Evolutionary conservation across 805 yeast genomes (phyloP).

Genomic region (Pichia rugopelliculosa): DNA sequence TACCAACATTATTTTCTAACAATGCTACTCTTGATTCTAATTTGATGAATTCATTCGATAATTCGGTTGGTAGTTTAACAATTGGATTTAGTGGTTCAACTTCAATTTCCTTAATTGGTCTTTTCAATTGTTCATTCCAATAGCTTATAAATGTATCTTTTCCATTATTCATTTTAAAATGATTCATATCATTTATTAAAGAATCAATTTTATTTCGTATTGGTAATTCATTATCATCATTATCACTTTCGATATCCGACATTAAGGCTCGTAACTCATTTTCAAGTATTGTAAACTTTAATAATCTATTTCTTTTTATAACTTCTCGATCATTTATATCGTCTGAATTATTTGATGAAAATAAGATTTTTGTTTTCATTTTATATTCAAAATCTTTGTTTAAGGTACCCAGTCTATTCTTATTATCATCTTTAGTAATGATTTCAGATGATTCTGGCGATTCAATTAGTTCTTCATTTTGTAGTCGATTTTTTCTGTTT

Average conservation of each 20-base stretch:
- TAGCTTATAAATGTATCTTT: constrained; percentile 4
- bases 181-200: background rate
- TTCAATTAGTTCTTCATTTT: background rate
- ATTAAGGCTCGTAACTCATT: constrained; percentile 10
- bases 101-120: background rate
- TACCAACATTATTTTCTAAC: constrained; percentile 10
- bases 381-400: constrained; percentile 5
- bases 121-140: constrained; percentile 8
- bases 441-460: background rate
- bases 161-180: background rate
- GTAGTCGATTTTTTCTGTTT: background rate
- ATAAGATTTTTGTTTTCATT: background rate
- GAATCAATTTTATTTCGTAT: constrained; percentile 2
- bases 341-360: background rate
- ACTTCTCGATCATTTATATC: background rate
- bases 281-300: constrained; percentile 10
- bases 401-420: background rate
- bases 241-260: constrained; percentile 8
- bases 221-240: background rate
- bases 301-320: background rate
- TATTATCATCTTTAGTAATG: constrained; percentile 1
- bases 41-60: background rate
- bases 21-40: constrained; percentile 13
- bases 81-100: background rate
- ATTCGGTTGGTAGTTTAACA: background rate